phyloP scores from a whole-genome alignment of 768 basidiomycete genomes.

The Lentinula guzmanii region DNA sequence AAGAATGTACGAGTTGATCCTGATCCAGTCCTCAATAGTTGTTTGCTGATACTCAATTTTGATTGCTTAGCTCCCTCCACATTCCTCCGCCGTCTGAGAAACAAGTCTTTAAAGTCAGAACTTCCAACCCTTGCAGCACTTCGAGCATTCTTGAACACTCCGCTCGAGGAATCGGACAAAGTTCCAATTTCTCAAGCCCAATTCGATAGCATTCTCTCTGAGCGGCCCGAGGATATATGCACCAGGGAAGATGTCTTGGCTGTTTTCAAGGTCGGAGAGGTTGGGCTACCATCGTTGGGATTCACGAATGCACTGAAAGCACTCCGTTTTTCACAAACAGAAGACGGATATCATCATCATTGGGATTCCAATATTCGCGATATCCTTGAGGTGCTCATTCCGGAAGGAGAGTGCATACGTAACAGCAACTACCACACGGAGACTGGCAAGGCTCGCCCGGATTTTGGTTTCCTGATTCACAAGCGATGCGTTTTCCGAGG shows the following conservation, averaged over 20 bases:
- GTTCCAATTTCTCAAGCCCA: not conserved
- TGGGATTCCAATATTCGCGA: slow-evolving; percentile 20
- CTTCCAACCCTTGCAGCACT: not conserved
- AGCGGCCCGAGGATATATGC: not conserved
- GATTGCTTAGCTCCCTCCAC: not conserved
- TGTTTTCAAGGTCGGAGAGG: not conserved
- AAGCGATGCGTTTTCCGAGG: slow-evolving; percentile 18
- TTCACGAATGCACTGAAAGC: not conserved
- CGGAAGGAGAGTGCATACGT: slow-evolving; percentile 13
- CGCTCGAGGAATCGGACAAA: not conserved
- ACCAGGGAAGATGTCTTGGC: not conserved
- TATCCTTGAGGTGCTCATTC: slow-evolving; percentile 14
- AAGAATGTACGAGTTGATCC: not conserved
- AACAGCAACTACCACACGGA: slow-evolving; percentile 12
- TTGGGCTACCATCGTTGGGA: not conserved
- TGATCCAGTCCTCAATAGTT: not conserved
- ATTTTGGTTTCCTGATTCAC: slow-evolving; percentile 13
- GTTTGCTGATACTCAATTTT: not conserved
- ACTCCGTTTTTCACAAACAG: slow-evolving; percentile 9
- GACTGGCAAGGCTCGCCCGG: slow-evolving; percentile 14
- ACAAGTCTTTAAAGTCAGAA: not conserved
- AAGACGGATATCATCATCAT: slow-evolving; percentile 11
- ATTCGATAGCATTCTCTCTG: not conserved
- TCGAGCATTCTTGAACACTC: not conserved
- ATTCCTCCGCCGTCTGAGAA: not conserved